Base-by-base conservation (phyloP, 768 basidiomycete genomes). In the Serendipita sp. region DNA sequence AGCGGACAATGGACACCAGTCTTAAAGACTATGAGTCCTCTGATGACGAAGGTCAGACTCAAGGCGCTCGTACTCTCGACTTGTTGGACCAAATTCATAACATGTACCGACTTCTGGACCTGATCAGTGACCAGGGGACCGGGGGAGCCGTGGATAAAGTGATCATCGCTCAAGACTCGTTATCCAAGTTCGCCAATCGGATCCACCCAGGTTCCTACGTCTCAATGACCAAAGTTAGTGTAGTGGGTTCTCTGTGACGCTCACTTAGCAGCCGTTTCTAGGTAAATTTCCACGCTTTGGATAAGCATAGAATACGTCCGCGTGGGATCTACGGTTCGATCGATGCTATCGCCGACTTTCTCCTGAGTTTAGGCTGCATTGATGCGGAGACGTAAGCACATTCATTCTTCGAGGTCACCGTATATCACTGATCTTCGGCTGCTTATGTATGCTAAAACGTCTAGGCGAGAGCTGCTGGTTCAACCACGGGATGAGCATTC, bases 251-350 rank as follows among this genome's bases (percentile, higher is more conserved):
- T 24, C 20, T 30, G 4, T 9, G 9, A 11, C 11, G 53, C 45
- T 50, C 17, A 50, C 20, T n/a, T 7, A 20, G 11, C 17, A n/a
- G 20, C 45, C 28, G 5, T n/a, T 11, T 58, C 22, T 58, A 58
- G 53, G 79, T 84, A 63, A 75, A 84, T 64, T 84, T 85, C 69
- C 75, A 75, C 50, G 68, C 71, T 0, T 71, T 84, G 5, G 83
- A 84, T 67, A 65, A 72, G 3, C 67, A 74, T 13, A 60, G 65
- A 2, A 67, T 85, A 63, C 75, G 78, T 62, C 81, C 81, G 3
- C 67, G 81, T 3, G 83, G 83, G 1, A 64, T 84, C 1, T 84
- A 85, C 64, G 83, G 83, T 0, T 79, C 76, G 65, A 80, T 76
- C 67, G 67, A 72, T 3, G 76, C 80, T 64, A 79, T 84, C 14